These are phyloP conservation scores for Trichophaea hybrida DNA, from an alignment of 2,329 filamentous ascomycete species.

Conservation along the genomic window DNA sequence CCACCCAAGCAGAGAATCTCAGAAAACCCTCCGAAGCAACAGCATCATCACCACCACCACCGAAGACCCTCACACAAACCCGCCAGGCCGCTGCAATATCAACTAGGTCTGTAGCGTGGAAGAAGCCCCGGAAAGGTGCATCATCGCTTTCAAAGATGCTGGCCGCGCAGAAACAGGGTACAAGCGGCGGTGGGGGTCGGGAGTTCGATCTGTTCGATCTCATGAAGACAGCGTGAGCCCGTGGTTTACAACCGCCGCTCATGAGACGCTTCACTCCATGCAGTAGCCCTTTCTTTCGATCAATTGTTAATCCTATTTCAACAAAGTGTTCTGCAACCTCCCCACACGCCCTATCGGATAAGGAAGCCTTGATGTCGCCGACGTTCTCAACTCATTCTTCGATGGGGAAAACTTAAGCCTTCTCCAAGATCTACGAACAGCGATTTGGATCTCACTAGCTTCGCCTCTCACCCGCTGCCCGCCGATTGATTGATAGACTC, in stretches of 20 bases:
- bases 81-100: not conserved
- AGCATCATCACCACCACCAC: not conserved
- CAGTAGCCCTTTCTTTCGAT: too few species aligned
- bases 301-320: too few species aligned
- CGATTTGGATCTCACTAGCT: too few species aligned
- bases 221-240: constrained; percentile 22
- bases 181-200: constrained; percentile 11
- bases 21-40: not conserved
- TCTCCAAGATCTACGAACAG: too few species aligned
- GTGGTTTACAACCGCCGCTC: not conserved
- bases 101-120: not conserved
- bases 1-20: not conserved
- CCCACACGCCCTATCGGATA: too few species aligned
- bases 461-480: too few species aligned
- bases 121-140: constrained; percentile 15
- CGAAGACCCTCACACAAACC: not conserved
- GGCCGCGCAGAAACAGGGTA: constrained; percentile 14
- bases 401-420: too few species aligned
- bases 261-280: too few species aligned
- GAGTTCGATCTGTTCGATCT: constrained; percentile 25
- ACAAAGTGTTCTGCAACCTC: too few species aligned
- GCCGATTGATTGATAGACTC: too few species aligned
- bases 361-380: too few species aligned
- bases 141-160: constrained; percentile 11
- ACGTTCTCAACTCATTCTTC: too few species aligned